Base-by-base conservation (phyloP, 352 stramenopile species). In the Pilasporangium apinafurcum region DNA sequence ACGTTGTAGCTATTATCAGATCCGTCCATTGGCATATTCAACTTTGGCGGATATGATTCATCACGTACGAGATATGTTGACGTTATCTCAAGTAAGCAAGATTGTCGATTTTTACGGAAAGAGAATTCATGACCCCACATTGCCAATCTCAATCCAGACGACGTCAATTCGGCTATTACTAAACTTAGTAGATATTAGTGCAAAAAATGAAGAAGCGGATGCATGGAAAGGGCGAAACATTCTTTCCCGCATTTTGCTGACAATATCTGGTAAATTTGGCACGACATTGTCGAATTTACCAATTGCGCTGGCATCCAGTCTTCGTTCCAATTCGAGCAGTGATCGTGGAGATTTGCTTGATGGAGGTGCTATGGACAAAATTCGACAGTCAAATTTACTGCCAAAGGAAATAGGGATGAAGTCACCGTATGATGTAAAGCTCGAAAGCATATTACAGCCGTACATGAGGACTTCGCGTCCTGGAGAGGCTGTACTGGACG, bases 1-100 rank as follows among this genome's bases (percentile, higher is more conserved):
- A 14, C 77, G 74, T 36, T 83, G 64, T 40, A 89, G 71, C 34
- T 90, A 85, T 45, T 88, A 94, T 51, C 78, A 93, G 55, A 92
- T 99, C 38, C 79, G 92, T 12, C 92, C 95, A 1, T 73, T 99
- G 21, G 95, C 89, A 27, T 99, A 98, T 62, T 98, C 92, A 17
- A 98, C 93, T 22, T 69, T 99, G 7, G 96, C 95, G 2, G 96
- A 99, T 67, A 95, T 99, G 61, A 88, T 99, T n/a, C 91, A 98
- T 47, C 88, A 99, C 45, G 92, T 98, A 30, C 83, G 93, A 24
- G 80, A 92, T n/a, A 86, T 89, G 62, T 74, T 99, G 30, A 98
- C 76, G 38, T 62, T 98, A n/a, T 31, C 61, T 2, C 96, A 99
- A 70, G 83, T 99, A 37, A 95, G 85, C 38, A 85, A 82, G 28